phyloP scores from a whole-genome alignment of 805 yeast genomes.

The Scheffersomyces ergatensis region DNA sequence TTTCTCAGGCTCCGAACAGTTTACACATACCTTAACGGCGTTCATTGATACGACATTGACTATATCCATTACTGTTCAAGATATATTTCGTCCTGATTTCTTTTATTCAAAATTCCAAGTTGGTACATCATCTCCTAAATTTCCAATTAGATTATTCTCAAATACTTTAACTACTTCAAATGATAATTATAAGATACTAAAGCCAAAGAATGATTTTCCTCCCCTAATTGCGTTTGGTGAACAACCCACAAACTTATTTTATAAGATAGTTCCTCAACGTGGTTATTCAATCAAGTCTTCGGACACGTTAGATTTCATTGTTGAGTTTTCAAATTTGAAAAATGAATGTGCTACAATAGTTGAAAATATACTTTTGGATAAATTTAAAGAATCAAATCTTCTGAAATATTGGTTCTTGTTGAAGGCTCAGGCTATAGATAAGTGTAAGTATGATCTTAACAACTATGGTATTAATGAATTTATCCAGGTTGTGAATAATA shows the following conservation, averaged over 20 bases:
- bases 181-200: slow-evolving; percentile 20
- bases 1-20: slow-evolving; percentile 13
- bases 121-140: slow-evolving; percentile 49
- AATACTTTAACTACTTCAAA: slow-evolving; percentile 37
- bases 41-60: slow-evolving; percentile 54
- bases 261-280: slow-evolving; percentile 38
- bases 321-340: slow-evolving; percentile 45
- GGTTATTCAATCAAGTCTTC: slow-evolving; percentile 15
- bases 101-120: slow-evolving; percentile 69
- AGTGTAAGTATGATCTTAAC: slow-evolving; percentile 26
- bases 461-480: slow-evolving; percentile 22
- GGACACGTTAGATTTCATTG: slow-evolving; percentile 40
- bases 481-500: slow-evolving; percentile 16
- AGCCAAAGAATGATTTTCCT: slow-evolving; percentile 15
- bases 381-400: slow-evolving; percentile 5
- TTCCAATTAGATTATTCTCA: slow-evolving; percentile 53
- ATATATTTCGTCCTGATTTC: slow-evolving; percentile 57
- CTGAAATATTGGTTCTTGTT: slow-evolving; percentile 21
- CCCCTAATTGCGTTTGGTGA: slow-evolving; percentile 58
- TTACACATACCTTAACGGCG: slow-evolving; percentile 20
- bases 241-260: slow-evolving; percentile 67
- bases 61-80: slow-evolving; percentile 78
- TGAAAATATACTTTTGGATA: not conserved
- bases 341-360: slow-evolving; percentile 37
- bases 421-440: slow-evolving; percentile 13